Base-by-base conservation (phyloP, 108 stramenopile genomes). In the Aureococcus anophagefferens region DNA sequence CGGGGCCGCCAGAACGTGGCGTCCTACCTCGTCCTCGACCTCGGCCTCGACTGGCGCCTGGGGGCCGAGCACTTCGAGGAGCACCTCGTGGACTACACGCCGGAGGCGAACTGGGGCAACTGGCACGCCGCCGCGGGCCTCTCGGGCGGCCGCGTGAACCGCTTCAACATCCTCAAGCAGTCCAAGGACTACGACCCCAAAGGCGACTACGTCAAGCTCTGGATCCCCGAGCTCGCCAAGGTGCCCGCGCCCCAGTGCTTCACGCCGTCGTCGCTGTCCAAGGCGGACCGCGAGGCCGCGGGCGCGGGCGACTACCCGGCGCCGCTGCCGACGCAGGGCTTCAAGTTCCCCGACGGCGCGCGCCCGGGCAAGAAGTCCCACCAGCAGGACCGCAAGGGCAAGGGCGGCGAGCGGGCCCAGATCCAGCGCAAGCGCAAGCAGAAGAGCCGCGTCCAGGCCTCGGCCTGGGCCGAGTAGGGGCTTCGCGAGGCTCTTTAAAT, bases 101-200 rank as follows among this genome's bases (percentile, higher is more conserved):
- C 94, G 0, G 86, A 92, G 68, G 79, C 81, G 40, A 99, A 99
- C 74, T 99, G 87, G 84, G 94, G 92, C 13, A 97, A 96, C 72
- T 99, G 96, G 96, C 69, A 83, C 16, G 87, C 90, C 68, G 91
- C 75, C 32, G 93, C 93, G 5, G 90, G 94, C 63, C 94, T 97
- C 86, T 93, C 91, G 0, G 90, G 91, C n/a, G 94, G 94, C 9
- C 85, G 91, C 17, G 71, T 94, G 62, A 92, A 93, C 72, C 79
- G 89, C 37, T 97, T 97, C 79, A 93, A 93, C 79, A 94, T 94
- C 76, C 89, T 88, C 51, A 96, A 98, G 74, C 97, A 98, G 76
- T 83, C 85, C 30, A 92, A 93, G 67, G 91, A 95, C 70, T 98
- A 97, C 78, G 98, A 99, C 66, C 77, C 84, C 51, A 82, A 94